Conservation (phyloP, 495 filamentous ascomycete genomes). For the Xylaria intraflava region DNA sequence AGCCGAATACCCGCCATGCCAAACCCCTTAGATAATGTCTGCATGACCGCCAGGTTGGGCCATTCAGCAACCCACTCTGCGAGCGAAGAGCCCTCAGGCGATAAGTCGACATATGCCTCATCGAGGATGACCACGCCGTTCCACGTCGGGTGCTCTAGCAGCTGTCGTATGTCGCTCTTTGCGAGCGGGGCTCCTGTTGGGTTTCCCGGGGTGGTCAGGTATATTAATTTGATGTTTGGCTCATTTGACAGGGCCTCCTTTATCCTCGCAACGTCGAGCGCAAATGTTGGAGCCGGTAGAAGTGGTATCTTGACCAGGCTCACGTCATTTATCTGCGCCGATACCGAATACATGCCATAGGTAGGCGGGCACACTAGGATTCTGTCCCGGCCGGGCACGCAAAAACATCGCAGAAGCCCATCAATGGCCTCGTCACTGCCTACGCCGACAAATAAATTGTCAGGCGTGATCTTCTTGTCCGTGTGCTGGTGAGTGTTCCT, state of each 20-base stretch:
- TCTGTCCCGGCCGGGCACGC: slow-evolving; percentile 74
- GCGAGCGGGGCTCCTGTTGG: slow-evolving; percentile 73
- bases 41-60: slow-evolving; percentile 98
- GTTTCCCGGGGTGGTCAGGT: slow-evolving; percentile 91
- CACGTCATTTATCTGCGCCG: slow-evolving; percentile 88
- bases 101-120: slow-evolving; percentile 96
- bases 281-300: slow-evolving; percentile 53
- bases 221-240: slow-evolving; percentile 70
- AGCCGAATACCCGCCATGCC: slow-evolving; percentile 87
- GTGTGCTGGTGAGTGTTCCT: slow-evolving; percentile 84
- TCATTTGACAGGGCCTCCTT: slow-evolving; percentile 55
- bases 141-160: slow-evolving; percentile 86
- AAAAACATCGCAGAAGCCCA: slow-evolving; percentile 86
- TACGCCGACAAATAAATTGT: slow-evolving; percentile 88
- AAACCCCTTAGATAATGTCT: slow-evolving; percentile 93
- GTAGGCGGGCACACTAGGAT: slow-evolving; percentile 94
- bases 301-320: slow-evolving; percentile 78
- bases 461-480: slow-evolving; percentile 61
- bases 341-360: slow-evolving; percentile 97
- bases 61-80: slow-evolving; percentile 91
- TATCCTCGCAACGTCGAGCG: slow-evolving; percentile 63
- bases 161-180: slow-evolving; percentile 64
- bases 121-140: slow-evolving; percentile 92
- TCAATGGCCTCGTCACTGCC: slow-evolving; percentile 97
- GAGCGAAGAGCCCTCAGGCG: slow-evolving; percentile 67